Conservation (phyloP, 208 protist species). For the Trypanosoma mega region DNA sequence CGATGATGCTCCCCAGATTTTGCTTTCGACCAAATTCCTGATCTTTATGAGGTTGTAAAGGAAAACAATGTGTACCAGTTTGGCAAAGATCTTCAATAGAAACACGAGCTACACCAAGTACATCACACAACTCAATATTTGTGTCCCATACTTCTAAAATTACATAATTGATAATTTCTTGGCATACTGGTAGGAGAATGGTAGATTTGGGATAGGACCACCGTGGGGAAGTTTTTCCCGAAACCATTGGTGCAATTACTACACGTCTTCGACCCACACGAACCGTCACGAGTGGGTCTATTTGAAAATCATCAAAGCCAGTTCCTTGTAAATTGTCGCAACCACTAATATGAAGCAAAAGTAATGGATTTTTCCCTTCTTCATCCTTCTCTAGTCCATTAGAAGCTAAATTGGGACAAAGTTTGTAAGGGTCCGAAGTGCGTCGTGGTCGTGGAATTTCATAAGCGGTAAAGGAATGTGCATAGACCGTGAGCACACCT, state of each 20-base stretch:
- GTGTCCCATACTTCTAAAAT: conserved; percentile 67
- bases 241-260: conserved; percentile 46
- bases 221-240: conserved; percentile 41
- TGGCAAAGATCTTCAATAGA: conserved; percentile 53
- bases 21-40: conserved; percentile 26
- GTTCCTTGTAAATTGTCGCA: conserved; percentile 52
- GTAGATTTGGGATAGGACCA: conserved; percentile 42
- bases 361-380: conserved; percentile 37
- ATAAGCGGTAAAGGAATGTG: conserved; percentile 35
- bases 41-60: conserved; percentile 29
- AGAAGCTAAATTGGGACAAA: background rate
- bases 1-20: conserved; percentile 27
- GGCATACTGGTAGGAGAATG: conserved; percentile 55
- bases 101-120: conserved; percentile 62
- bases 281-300: conserved; percentile 54
- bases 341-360: conserved; percentile 56
- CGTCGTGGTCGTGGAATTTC: conserved; percentile 28
- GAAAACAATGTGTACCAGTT: conserved; percentile 42
- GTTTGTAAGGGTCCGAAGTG: conserved; percentile 3
- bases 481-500: conserved; percentile 24
- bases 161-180: conserved; percentile 30
- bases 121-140: conserved; percentile 64
- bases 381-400: conserved; percentile 1
- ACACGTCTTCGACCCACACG: conserved; percentile 33
- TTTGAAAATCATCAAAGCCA: conserved; percentile 47